Evolutionary conservation across 345 rosid species (phyloP).

Genomic region (Acer campestre): DNA sequence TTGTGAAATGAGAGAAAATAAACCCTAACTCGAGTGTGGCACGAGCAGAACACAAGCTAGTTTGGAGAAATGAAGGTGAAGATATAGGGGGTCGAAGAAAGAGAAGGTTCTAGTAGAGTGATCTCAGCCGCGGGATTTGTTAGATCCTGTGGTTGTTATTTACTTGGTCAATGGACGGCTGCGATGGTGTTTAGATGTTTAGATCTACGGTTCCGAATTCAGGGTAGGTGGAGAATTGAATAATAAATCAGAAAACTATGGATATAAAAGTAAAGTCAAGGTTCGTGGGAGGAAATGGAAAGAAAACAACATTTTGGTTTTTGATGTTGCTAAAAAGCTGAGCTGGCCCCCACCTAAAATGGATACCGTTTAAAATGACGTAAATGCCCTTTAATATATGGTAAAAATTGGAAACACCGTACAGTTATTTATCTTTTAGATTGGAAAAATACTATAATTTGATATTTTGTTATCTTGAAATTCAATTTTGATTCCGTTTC

Average conservation of each 20-base stretch:
- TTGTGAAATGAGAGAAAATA: neutral
- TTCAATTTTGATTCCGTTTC: neutral
- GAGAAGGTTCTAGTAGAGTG: constrained; percentile 56
- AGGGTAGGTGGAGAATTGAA: constrained; percentile 25
- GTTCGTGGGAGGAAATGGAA: constrained; percentile 9
- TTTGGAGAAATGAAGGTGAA: neutral
- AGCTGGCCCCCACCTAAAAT: constrained; percentile 31
- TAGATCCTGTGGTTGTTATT: constrained; percentile 42
- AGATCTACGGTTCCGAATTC: constrained; percentile 20
- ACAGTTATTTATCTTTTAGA: neutral
- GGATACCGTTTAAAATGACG: constrained; percentile 8
- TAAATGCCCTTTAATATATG: neutral
- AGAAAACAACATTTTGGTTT: neutral
- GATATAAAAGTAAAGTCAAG: constrained; percentile 25
- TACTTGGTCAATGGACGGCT: constrained; percentile 20
- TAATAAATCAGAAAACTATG: constrained; percentile 9
- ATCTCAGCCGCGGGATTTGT: constrained; percentile 39
- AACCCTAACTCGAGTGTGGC: constrained; percentile 29
- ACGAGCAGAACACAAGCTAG: constrained; percentile 55
- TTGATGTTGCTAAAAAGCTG: neutral
- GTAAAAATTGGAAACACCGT: neutral
- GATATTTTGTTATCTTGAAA: neutral
- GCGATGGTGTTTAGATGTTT: constrained; percentile 1
- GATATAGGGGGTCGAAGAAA: constrained; percentile 27
- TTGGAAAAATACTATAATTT: neutral